Conservation (phyloP, 352 stramenopile species). For the Pythium vanterpoolii region DNA sequence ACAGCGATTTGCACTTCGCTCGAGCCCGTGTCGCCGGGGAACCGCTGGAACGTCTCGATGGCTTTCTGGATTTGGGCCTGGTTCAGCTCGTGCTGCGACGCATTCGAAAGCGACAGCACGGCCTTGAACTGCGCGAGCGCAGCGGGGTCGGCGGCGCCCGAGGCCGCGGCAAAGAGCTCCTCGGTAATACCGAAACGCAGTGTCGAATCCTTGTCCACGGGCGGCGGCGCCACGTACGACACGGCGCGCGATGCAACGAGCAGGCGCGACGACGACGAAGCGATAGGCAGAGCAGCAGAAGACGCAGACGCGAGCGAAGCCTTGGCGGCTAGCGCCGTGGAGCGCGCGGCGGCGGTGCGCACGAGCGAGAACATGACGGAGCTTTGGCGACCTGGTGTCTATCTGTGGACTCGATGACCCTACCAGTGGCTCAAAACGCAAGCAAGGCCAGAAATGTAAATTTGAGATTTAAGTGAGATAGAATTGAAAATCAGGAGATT, state of each 20-base stretch:
- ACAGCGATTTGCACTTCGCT: conserved; percentile 85
- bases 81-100: conserved; percentile 82
- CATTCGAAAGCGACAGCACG: conserved; percentile 73
- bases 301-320: background rate
- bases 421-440: conserved; percentile 12
- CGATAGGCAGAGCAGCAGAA: background rate
- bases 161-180: conserved; percentile 33
- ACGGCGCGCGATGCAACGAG: conserved; percentile 27
- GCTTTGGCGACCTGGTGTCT: background rate
- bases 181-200: conserved; percentile 70
- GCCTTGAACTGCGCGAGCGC: conserved; percentile 56
- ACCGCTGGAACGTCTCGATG: conserved; percentile 85
- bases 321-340: conserved; percentile 1
- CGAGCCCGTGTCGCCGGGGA: conserved; percentile 82
- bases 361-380: conserved; percentile 15
- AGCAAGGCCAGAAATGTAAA: background rate
- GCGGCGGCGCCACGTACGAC: conserved; percentile 66
- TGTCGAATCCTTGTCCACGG: conserved; percentile 43
- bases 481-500: background rate
- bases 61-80: conserved; percentile 72
- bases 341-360: conserved; percentile 8
- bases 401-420: background rate
- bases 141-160: conserved; percentile 28
- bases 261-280: conserved; percentile 9
- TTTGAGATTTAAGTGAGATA: background rate